A percentile compares a stretch with the other conserved stretches of the same genome.
Evolutionary conservation across 345 rosid genomes (phyloP).

Genomic region (Citrus medica): DNA sequence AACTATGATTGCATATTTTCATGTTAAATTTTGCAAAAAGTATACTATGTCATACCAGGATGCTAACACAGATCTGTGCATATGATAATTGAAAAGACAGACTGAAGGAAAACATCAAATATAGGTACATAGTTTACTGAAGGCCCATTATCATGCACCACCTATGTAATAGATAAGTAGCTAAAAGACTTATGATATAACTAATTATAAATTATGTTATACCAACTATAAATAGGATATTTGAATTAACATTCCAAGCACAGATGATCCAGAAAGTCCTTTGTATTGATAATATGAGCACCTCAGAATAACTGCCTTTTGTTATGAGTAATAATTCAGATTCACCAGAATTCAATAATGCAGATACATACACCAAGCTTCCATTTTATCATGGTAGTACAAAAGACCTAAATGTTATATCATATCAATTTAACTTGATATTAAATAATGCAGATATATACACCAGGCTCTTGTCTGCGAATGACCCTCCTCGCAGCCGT

Average conservation of each 20-base stretch:
- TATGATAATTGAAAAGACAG: neutral
- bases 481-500: no score
- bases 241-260: neutral
- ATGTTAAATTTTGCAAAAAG: neutral
- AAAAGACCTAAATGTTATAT: neutral
- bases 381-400: neutral
- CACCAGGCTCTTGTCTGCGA: no score
- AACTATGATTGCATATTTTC: neutral
- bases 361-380: neutral
- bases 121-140: neutral
- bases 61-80: neutral
- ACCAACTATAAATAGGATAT: neutral
- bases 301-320: neutral
- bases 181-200: neutral
- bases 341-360: conserved; percentile 15
- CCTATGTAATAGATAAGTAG: neutral
- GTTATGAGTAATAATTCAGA: neutral
- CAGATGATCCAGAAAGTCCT: neutral
- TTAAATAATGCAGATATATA: no score
- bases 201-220: neutral
- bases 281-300: neutral
- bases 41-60: neutral
- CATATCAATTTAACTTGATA: neutral
- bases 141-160: neutral
- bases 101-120: neutral